A percentile compares a stretch with the other conserved stretches of the same genome.
These are phyloP conservation scores for Penicillium palitans DNA, from an alignment of 2,329 filamentous ascomycete species.

Conservation along the genomic window DNA sequence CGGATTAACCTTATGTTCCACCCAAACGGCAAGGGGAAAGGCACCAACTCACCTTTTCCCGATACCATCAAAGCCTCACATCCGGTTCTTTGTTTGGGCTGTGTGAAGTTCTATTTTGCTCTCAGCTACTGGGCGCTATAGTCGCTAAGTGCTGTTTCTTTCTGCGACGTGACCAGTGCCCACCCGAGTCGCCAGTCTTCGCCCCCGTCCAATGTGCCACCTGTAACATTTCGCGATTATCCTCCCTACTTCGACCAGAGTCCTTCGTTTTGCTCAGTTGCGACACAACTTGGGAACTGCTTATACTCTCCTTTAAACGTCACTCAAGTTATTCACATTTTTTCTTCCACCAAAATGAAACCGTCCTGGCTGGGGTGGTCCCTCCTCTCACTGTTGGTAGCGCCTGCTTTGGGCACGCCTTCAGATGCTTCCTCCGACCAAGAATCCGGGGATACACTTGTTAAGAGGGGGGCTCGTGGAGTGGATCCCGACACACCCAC, in stretches of 20 bases:
- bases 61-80: constrained; percentile 18
- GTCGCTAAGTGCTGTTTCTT: constrained; percentile 19
- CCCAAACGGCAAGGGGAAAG: constrained; percentile 18
- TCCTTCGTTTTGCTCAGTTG: constrained; percentile 24
- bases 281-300: constrained; percentile 2
- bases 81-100: constrained; percentile 14
- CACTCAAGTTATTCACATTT: constrained; percentile 18
- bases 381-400: constrained; percentile 39
- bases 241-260: constrained; percentile 20
- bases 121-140: constrained; percentile 23
- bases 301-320: constrained; percentile 11
- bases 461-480: constrained; percentile 30
- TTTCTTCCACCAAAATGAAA: constrained; percentile 36
- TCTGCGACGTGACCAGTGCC: constrained; percentile 16
- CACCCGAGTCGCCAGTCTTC: constrained; percentile 15
- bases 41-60: constrained; percentile 24
- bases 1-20: constrained; percentile 40
- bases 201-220: constrained; percentile 33
- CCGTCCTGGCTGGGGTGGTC: constrained; percentile 40
- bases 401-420: constrained; percentile 35
- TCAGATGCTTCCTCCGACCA: constrained; percentile 20
- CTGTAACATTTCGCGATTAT: constrained; percentile 28
- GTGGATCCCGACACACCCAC: constrained; percentile 22
- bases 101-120: constrained; percentile 21
- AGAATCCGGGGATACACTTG: constrained; percentile 23